phyloP scores from a whole-genome alignment of 352 stramenopile genomes.

The Globisporangium viniferum region DNA sequence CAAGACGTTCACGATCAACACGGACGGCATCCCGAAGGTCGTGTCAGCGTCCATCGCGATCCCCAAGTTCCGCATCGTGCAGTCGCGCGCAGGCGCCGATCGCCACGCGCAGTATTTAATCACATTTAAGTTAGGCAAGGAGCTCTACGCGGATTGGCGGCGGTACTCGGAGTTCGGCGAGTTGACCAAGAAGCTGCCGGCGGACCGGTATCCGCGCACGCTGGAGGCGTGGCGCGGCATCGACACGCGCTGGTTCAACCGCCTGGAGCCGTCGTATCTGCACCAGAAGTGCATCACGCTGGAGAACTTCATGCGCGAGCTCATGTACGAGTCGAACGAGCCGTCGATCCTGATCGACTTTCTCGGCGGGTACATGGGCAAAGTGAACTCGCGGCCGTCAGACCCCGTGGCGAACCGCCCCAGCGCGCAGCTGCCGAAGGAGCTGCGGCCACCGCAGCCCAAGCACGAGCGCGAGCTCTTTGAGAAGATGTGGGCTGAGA shows the following conservation, averaged over 20 bases:
- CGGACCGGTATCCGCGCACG: slow-evolving; percentile 52
- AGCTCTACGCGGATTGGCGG: slow-evolving; percentile 84
- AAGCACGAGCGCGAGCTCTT: slow-evolving; percentile 93
- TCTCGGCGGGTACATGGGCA: slow-evolving; percentile 69
- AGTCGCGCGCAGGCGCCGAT: slow-evolving; percentile 73
- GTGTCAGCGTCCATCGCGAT: slow-evolving; percentile 80
- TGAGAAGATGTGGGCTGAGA: slow-evolving; percentile 97
- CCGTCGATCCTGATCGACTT: slow-evolving; percentile 76
- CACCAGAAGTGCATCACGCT: slow-evolving; percentile 88
- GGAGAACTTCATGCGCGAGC: slow-evolving; percentile 85
- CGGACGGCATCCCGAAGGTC: slow-evolving; percentile 77
- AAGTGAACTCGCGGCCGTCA: slow-evolving; percentile 71
- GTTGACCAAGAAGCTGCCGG: slow-evolving; percentile 73
- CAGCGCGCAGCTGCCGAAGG: slow-evolving; percentile 77
- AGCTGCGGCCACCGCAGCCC: slow-evolving; percentile 90
- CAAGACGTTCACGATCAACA: slow-evolving; percentile 80
- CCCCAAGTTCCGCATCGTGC: slow-evolving; percentile 87
- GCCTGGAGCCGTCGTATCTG: slow-evolving; percentile 81
- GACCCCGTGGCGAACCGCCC: slow-evolving; percentile 65
- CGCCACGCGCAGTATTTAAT: slow-evolving; percentile 87
- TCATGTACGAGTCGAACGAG: slow-evolving; percentile 87
- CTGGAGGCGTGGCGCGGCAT: slow-evolving; percentile 70
- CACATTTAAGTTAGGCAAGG: slow-evolving; percentile 83
- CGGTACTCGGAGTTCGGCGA: slow-evolving; percentile 88
- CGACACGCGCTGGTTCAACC: slow-evolving; percentile 87